Base-by-base conservation (phyloP, 306 rosid genomes). In the Quercus alba region DNA sequence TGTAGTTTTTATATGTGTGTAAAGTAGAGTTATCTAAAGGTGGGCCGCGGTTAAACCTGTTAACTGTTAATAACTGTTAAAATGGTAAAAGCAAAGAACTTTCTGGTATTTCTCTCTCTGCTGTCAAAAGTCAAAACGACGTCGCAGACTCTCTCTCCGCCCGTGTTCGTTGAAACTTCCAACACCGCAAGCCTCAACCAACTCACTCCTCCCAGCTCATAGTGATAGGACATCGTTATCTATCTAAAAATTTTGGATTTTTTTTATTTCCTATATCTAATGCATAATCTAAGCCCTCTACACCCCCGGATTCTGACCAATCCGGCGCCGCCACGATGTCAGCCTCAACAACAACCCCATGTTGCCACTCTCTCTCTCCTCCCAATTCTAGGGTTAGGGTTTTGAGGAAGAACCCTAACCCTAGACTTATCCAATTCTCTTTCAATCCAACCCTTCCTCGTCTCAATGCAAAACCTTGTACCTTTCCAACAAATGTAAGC, bases 401-500 rank as follows among this genome's bases (percentile, higher is more conserved):
- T 81, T 49, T 74, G 55, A 54, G 35, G 64, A 63, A 64, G 44
- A 41, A 41, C 49, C 46, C 66, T 56, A 41, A 41, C 46, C 46
- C 55, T 1, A 74, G 23, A 38, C 59, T 28, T 11, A 20, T 33
- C 28, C 4, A 35, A 8, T 69, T 56, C 23, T 69, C 75, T 12
- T 76, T 70, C 75, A 73, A 35, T 68, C 58, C 67, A 73, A 59
- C 44, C 78, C 69, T 76, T 26, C 69, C 74, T 26, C 75, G 57
- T 63, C 19, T 5, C 70, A 1, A 56, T 79, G 31, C 75, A 35
- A 81, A 67, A 66, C 84, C 73, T 38, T 76, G 76, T 79, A 30
- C 63, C 69, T 57, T 38, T 78, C 63, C 86, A 12, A 73, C 69
- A 49, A 73, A n/a, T 19, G 89, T 85, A 79, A 75, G 28, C 56